Evolutionary conservation across 352 stramenopile species (phyloP), one percentile per base, ranked within the genome.

Genomic region (Blastocystis sp.): DNA sequence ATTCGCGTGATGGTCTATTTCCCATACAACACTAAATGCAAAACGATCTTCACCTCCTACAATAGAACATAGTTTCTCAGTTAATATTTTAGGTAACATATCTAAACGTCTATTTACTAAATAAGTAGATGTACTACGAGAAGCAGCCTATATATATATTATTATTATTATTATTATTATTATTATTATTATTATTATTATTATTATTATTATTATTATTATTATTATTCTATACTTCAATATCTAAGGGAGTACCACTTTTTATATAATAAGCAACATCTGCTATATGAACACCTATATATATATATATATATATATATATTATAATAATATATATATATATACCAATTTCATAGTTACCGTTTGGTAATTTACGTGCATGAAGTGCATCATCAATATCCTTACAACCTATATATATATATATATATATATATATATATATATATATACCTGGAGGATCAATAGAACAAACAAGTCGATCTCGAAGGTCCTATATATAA

Each of bases 351-450:
- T 74, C 58, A 4, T 68, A 81, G 39, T 84, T 84, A 27, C 86
- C 88, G 69, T 95, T 94, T 4, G 79, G 74, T 23, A 96, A 71
- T 27, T 80, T 64, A 13, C 77, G 80, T 13, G 79, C 86, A 67
- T 95, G 87, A 28, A 98, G 72, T 2, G 91, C 91, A 72, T 98
- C 91, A 68, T 98, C 91, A 68, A 98, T 98, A 75, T 98, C 91
- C 59, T 89, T 86, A 68, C 82, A 93, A 18, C 77, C n/a, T n/a
- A n/a, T n/a, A n/a, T n/a, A n/a, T n/a, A n/a, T n/a, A n/a, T n/a
- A n/a, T n/a, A n/a, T n/a, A n/a, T n/a, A n/a, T n/a, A n/a, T n/a
- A n/a, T n/a, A n/a, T n/a, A n/a, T n/a, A n/a, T n/a, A n/a, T n/a
- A n/a, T n/a, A n/a, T n/a, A n/a, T n/a, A n/a, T n/a, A n/a, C n/a